phyloP scores from a whole-genome alignment of 2,329 filamentous ascomycete species.

The Didymella sp. region DNA sequence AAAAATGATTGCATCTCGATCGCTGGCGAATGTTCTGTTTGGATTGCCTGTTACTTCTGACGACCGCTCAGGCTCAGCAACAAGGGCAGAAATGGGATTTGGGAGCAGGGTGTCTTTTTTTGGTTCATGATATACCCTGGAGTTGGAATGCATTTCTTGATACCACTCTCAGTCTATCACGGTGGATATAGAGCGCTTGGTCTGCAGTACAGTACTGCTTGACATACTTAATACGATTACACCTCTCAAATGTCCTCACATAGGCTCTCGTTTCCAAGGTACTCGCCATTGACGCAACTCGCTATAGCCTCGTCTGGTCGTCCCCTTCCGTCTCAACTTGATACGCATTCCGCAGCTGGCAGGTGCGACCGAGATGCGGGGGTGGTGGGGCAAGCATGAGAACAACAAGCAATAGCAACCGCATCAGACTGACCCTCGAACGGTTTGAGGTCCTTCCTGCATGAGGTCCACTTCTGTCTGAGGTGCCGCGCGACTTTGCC shows the following conservation, averaged over 20 bases:
- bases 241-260: background rate
- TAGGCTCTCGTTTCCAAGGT: background rate
- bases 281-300: background rate
- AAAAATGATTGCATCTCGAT: background rate
- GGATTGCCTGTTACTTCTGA: background rate
- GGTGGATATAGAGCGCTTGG: background rate
- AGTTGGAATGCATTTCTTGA: constrained; percentile 16
- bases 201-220: background rate
- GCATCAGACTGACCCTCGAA: background rate
- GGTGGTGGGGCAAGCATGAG: constrained; percentile 5
- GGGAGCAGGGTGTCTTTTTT: constrained; percentile 19
- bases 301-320: background rate
- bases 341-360: background rate
- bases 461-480: background rate
- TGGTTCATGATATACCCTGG: constrained; percentile 20
- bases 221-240: constrained; percentile 3
- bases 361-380: constrained; percentile 3
- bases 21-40: background rate
- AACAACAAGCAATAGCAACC: constrained; percentile 6
- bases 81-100: background rate
- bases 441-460: background rate
- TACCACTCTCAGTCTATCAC: constrained; percentile 16
- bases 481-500: constrained; percentile 4
- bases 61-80: background rate
- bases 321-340: background rate